A percentile compares a stretch with the other conserved stretches of the same genome.
phyloP scores from a whole-genome alignment of 495 filamentous ascomycete genomes.

The Podospora anserina region DNA sequence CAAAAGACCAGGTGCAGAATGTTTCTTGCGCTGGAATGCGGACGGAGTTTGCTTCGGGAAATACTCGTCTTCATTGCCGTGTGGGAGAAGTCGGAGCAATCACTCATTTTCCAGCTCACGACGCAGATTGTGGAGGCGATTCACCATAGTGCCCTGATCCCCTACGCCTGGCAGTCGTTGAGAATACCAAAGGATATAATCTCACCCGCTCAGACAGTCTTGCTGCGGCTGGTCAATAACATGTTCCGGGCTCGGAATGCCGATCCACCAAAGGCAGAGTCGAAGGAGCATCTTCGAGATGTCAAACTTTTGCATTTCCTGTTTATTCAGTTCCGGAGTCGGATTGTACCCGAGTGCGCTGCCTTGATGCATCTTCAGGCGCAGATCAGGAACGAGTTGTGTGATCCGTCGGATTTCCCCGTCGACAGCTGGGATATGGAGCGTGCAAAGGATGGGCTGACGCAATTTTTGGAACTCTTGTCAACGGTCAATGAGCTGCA shows the following conservation, averaged over 20 bases:
- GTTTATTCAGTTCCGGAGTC: conserved; percentile 85
- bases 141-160: conserved; percentile 80
- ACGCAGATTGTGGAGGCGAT: conserved; percentile 92
- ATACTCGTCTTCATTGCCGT: conserved; percentile 93
- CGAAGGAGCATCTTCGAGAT: conserved; percentile 47
- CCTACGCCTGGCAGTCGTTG: conserved; percentile 85
- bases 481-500: conserved; percentile 78
- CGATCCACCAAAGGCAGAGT: conserved; percentile 52
- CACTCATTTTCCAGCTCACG: conserved; percentile 92
- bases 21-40: conserved; percentile 78
- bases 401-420: conserved; percentile 72
- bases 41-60: conserved; percentile 81
- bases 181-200: conserved; percentile 93
- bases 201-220: conserved; percentile 86
- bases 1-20: conserved; percentile 85
- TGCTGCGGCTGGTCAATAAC: conserved; percentile 82
- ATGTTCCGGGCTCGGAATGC: conserved; percentile 72
- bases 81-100: conserved; percentile 88
- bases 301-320: conserved; percentile 75
- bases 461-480: conserved; percentile 90
- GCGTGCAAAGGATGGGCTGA: conserved; percentile 75
- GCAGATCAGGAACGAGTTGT: conserved; percentile 61
- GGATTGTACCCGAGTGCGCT: conserved; percentile 87
- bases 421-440: conserved; percentile 97
- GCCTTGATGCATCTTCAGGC: conserved; percentile 90